Base-by-base conservation (phyloP, 2,329 filamentous ascomycete species). In the Cercospora zeae-maydis region DNA sequence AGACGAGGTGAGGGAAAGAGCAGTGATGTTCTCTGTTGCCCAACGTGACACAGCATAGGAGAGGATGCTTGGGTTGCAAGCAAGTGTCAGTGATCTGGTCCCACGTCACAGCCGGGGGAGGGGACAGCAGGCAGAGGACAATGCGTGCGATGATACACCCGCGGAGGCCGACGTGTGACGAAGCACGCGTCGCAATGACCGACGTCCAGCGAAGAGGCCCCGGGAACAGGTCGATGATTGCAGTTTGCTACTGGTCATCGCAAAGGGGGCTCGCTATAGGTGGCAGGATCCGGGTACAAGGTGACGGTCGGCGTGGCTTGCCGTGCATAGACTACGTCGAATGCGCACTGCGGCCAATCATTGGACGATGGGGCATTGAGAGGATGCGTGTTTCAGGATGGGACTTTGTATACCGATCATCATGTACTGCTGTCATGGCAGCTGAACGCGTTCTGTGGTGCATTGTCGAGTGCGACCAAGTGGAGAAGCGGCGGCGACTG, bases 21-120 rank as follows among this genome's bases (percentile, higher is more conserved):
- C 16, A 10, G 16, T 42, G 13, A 42, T 21, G 16, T 42, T 34
- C 9, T 39, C n/a, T 34, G 54, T 6, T 34, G 52, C 19, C 19
- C 31, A 6, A 61, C 33, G 59, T 62, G n/a, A 33, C 53, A 62
- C 59, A 30, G 59, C 59, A 62, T 62, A 53, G 53, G 59, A 62
- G 24, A 6, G 54, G 19, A 9, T 47, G 54, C 24, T 56, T 56
- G 47, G 21, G 58, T 47, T 21, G 49, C 49, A 59, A 52, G 57
- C 30, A 58, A 42, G 58, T 45, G 36, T 55, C 34, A 54, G 45
- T 42, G 47, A 42, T 52, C 10, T 31, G 37, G 60, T 62, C 60
- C 47, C 60, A 62, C 60, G 60, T 62, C 55, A 62, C 60, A 62
- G 55, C 60, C 60, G 60, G 27, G 4, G 10, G 19, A 51, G 47